phyloP scores from a whole-genome alignment of 164 flowering plant genomes.

The Kingdonia uniflora region DNA sequence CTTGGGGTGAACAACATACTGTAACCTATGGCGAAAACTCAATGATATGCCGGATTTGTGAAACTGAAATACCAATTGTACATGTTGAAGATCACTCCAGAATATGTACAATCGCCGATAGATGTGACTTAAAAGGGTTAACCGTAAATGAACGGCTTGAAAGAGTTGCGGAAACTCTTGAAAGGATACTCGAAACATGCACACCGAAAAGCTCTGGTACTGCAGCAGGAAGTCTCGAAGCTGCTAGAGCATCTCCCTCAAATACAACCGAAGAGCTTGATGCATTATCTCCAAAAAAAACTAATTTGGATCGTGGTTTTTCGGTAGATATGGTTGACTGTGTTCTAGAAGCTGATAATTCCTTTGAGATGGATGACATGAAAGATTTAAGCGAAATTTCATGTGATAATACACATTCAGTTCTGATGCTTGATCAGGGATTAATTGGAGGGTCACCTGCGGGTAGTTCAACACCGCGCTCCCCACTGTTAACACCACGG shows the following conservation, averaged over 20 bases:
- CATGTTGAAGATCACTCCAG: slow-evolving; percentile 93
- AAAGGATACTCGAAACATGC: slow-evolving; percentile 65
- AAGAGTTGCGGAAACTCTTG: slow-evolving; percentile 86
- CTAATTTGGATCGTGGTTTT: slow-evolving; percentile 17
- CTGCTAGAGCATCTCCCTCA: slow-evolving; percentile 27
- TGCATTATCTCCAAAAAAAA: slow-evolving; percentile 28
- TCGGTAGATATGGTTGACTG: slow-evolving; percentile 41
- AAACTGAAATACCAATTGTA: slow-evolving; percentile 83
- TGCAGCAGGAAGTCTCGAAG: slow-evolving; percentile 41
- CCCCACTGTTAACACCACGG: slow-evolving; percentile 68
- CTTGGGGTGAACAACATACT: slow-evolving; percentile 45
- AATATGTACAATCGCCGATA: slow-evolving; percentile 88
- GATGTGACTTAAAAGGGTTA: slow-evolving; percentile 89
- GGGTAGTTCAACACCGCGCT: slow-evolving; percentile 78
- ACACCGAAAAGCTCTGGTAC: slow-evolving; percentile 50
- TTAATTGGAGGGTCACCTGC: slow-evolving; percentile 32
- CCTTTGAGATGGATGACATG: slow-evolving; percentile 37
- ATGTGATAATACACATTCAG: slow-evolving; percentile 20
- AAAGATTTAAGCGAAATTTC: slow-evolving; percentile 28
- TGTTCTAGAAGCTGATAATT: slow-evolving; percentile 39
- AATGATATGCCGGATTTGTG: slow-evolving; percentile 95
- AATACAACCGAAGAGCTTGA: slow-evolving; percentile 31
- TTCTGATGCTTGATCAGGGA: slow-evolving; percentile 17
- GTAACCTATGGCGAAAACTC: slow-evolving; percentile 40
- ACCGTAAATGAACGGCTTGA: slow-evolving; percentile 82